Conservation (phyloP, 2,329 filamentous ascomycete genomes). For the Lasiodiplodia gonubiensis region DNA sequence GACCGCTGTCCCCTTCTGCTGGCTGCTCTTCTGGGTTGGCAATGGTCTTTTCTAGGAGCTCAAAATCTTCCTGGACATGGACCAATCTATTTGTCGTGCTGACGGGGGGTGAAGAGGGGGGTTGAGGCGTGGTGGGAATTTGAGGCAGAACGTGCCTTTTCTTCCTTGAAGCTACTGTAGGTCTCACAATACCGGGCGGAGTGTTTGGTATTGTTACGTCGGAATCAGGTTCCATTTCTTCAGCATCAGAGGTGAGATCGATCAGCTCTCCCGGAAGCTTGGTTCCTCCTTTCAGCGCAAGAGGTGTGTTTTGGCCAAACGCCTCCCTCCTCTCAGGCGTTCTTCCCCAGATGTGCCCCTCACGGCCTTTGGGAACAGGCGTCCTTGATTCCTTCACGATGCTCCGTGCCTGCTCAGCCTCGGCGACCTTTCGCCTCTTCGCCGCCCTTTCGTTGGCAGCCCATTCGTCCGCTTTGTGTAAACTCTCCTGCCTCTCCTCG, state of each 20-base stretch:
- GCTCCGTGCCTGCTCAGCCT: constrained; percentile 31
- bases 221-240: constrained; percentile 8
- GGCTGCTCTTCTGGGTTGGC: constrained; percentile 25
- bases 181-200: constrained; percentile 1
- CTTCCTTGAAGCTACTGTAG: background rate
- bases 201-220: constrained; percentile 26
- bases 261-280: constrained; percentile 4
- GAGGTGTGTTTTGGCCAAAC: background rate
- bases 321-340: background rate
- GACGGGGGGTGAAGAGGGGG: constrained; percentile 46
- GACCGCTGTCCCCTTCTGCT: constrained; percentile 14
- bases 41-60: constrained; percentile 22
- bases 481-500: constrained; percentile 54
- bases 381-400: constrained; percentile 32
- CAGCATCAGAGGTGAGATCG: constrained; percentile 23
- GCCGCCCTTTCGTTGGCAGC: constrained; percentile 40
- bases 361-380: constrained; percentile 6
- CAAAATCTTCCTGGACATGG: constrained; percentile 36
- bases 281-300: background rate
- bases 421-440: constrained; percentile 47
- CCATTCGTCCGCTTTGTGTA: constrained; percentile 37
- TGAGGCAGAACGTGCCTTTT: background rate
- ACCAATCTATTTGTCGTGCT: constrained; percentile 45
- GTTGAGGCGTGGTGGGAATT: constrained; percentile 37
- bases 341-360: background rate